Percentiles rank a stretch among this genome's conserved stretches.
phyloP scores from a whole-genome alignment of 202 grass and related monocot species.

The Zizania palustris region DNA sequence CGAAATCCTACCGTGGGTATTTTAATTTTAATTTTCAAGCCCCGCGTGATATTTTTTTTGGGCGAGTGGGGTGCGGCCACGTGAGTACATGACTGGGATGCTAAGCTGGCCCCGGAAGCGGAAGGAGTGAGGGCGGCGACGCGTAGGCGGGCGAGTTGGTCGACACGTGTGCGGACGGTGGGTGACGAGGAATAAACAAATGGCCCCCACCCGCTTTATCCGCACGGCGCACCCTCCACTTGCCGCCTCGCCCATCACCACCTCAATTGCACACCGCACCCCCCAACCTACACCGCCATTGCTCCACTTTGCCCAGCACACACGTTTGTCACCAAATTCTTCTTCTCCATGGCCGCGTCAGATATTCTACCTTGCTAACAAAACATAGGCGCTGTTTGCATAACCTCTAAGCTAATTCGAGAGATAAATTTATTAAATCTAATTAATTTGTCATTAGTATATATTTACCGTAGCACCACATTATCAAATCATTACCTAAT shows the following conservation, averaged over 20 bases:
- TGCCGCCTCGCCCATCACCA: not conserved
- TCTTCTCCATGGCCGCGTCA: no score
- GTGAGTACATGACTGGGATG: conserved; percentile 74
- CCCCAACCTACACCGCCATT: not conserved
- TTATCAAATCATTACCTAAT: no score
- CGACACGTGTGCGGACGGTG: conserved; percentile 50
- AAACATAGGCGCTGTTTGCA: no score
- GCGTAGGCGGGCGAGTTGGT: conserved; percentile 23
- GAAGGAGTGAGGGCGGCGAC: conserved; percentile 23
- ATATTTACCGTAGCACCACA: no score
- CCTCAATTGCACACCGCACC: not conserved
- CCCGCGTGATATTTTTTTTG: not conserved
- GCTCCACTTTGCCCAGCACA: not conserved
- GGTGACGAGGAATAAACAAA: conserved; percentile 58
- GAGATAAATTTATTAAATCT: no score
- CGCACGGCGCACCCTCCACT: conserved; percentile 69
- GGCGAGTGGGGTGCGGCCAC: not conserved
- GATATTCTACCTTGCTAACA: not conserved
- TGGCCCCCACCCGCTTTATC: conserved; percentile 33
- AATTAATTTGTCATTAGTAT: no score
- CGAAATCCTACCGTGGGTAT: no score
- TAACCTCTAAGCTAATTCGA: no score
- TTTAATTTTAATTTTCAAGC: no score
- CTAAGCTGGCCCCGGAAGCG: conserved; percentile 42
- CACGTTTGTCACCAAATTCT: not conserved